Evolutionary conservation across 169 alveolate genomes (phyloP), one percentile per base, ranked within the genome.

Genomic region (Cryptosporidium tyzzeri): DNA sequence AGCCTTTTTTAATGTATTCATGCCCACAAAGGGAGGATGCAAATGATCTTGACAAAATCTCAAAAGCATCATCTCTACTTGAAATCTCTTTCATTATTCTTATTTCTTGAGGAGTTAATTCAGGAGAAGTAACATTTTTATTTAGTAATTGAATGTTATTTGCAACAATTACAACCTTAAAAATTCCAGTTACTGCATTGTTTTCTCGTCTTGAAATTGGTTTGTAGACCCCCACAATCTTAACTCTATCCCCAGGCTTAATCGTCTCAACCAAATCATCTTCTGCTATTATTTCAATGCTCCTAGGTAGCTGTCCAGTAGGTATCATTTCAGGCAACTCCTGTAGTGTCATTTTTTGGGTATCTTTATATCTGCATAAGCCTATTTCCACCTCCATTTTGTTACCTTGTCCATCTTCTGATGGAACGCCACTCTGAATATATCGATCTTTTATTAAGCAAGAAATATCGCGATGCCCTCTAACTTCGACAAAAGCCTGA

Each of bases 1-100:
- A 68, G 1, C 99, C 99, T 84, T 95, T 96, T 93, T 98, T 98
- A 85, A 97, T 97, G 33, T 91, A 51, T 48, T 94, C 97, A 84
- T 97, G 98, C 14, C 99, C 99, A 91, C 97, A 96, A 39, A 98
- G 97, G n/a, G 99, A 95, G 3, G 99, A 99, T 16, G 99, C 99
- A 48, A 98, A 93, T 14, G 99, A 96, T 74, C 96, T 95, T 9
- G 98, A 95, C 65, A 98, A 92, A 23, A 97, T 86, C 61, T 95
- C 96, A 86, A 96, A 91, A n/a, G 97, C 74, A 91, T 98, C 97
- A 61, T 94, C 92, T 39, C 96, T 91, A 59, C 84, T 70, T n/a
- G 96, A 31, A 71, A 95, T 71, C 53, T 96, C 94, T 91, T 89
- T 94, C 58, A 97, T 96, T 45, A 86, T 69, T 86, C 80, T 92